Base-by-base conservation (phyloP, 306 rosid genomes). In the Quercus bicolor region DNA sequence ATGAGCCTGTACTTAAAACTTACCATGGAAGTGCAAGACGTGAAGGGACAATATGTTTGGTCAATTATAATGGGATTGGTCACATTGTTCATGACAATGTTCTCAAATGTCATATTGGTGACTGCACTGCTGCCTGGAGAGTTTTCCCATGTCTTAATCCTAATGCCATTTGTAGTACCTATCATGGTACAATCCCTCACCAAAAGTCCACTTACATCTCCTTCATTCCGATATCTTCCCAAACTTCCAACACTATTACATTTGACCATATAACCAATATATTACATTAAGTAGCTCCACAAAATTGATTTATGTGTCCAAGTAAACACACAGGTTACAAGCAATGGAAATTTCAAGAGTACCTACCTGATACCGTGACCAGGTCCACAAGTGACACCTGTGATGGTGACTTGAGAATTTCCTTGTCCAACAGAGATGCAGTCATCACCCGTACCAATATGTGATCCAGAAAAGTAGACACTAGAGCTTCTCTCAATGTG, bases 331-430 rank as follows among this genome's bases (percentile, higher is more conserved):
- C 0, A 34, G 26, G 28, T 66, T 66, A 66, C 45, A 16, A 7
- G 15, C 16, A 40, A n/a, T 20, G 73, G 68, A 31, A 4, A 43
- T 21, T 48, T 70, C 43, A 52, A 2, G 45, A 6, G 56, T 52
- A 82, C 88, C 88, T 56, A 82, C 88, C 88, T 87, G 75, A 87
- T 87, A 23, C 91, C 88, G 55, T 85, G 91, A 48, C 91, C 91
- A 0, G 91, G 91, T 72, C 91, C 88, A 34, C 88, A 85, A 34
- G 24, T 56, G 71, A 87, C 74, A 69, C 80, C 57, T 33, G 85
- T 65, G 57, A 87, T 62, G 19, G 86, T 82, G 76, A 85, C 73
- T 2, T 62, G 85, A 60, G 87, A 85, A 28, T 87, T 87, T 71
- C 91, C 87, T 75, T 85, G 84, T 45, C 91, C 88, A 45, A 87